Evolutionary conservation across 2,329 filamentous ascomycete species (phyloP).

Genomic region (Botrytis byssoidea): DNA sequence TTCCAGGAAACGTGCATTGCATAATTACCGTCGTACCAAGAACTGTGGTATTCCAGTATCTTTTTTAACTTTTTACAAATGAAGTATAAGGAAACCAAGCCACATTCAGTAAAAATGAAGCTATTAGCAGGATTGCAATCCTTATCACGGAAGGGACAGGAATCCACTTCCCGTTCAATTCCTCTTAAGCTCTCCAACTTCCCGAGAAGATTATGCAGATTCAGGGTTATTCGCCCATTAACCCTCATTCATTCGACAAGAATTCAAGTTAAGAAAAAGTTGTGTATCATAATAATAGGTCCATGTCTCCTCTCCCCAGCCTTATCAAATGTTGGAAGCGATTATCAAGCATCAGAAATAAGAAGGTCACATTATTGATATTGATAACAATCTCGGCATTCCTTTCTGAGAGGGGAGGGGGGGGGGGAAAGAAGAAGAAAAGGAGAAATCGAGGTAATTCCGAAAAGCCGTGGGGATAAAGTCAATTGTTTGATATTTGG

Average conservation of each 20-base stretch:
- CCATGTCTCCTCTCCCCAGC: neutral
- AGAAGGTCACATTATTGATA: neutral
- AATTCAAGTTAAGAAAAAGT: neutral
- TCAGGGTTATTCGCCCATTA: neutral
- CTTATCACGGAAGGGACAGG: slow-evolving; percentile 6
- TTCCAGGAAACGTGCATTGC: neutral
- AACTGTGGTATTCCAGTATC: neutral
- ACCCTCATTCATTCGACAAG: slow-evolving; percentile 8
- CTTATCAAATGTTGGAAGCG: neutral
- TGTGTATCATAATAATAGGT: slow-evolving; percentile 3
- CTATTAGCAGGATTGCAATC: slow-evolving; percentile 3
- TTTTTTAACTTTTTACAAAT: neutral
- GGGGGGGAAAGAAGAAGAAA: neutral
- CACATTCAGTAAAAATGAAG: slow-evolving; percentile 8
- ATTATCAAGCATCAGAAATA: neutral
- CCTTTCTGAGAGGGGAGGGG: neutral
- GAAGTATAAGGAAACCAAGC: slow-evolving; percentile 1
- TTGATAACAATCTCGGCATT: neutral
- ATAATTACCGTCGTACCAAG: neutral
- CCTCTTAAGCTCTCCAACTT: neutral
- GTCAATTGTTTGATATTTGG: slow-evolving; percentile 2
- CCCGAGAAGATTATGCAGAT: slow-evolving; percentile 8
- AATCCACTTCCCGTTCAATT: slow-evolving; percentile 14
- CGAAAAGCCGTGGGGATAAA: neutral
- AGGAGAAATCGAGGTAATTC: neutral